phyloP scores from a whole-genome alignment of 352 stramenopile genomes.

The Phytophthora megakarya region DNA sequence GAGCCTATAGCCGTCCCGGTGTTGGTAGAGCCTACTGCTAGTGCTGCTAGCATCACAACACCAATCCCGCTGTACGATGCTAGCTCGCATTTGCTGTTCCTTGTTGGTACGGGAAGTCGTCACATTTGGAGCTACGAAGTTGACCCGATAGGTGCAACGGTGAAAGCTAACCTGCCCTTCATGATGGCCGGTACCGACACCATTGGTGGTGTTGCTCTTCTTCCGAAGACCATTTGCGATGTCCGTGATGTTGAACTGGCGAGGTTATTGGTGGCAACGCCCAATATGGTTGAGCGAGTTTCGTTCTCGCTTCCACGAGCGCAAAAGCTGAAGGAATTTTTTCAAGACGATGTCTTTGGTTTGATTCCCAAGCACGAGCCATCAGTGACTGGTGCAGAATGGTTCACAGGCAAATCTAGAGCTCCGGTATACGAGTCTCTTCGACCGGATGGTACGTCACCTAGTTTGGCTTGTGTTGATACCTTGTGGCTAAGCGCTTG shows the following conservation, averaged over 20 bases:
- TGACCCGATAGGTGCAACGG: slow-evolving; percentile 36
- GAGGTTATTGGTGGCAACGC: slow-evolving; percentile 64
- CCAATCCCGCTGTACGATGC: slow-evolving; percentile 73
- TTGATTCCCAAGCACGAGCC: slow-evolving; percentile 39
- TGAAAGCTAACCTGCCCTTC: slow-evolving; percentile 72
- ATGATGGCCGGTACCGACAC: slow-evolving; percentile 49
- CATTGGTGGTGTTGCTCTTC: slow-evolving; percentile 62
- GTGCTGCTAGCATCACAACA: slow-evolving; percentile 46
- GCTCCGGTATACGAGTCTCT: slow-evolving; percentile 60
- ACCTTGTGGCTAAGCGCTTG: neutral
- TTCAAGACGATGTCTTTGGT: slow-evolving; percentile 82
- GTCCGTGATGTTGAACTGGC: slow-evolving; percentile 73
- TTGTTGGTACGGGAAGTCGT: slow-evolving; percentile 65
- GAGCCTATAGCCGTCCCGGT: slow-evolving; percentile 55
- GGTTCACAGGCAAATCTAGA: slow-evolving; percentile 58
- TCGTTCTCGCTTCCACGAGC: slow-evolving; percentile 74
- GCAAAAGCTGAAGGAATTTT: slow-evolving; percentile 71
- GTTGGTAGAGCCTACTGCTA: slow-evolving; percentile 34
- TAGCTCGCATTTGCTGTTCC: slow-evolving; percentile 69
- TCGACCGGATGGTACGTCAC: slow-evolving; percentile 46
- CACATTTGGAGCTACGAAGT: slow-evolving; percentile 84
- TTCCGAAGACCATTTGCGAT: slow-evolving; percentile 70
- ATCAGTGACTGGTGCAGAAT: slow-evolving; percentile 43
- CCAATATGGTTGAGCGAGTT: slow-evolving; percentile 52
- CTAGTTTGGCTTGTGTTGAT: neutral